Percentiles rank a stretch among this genome's conserved stretches.
phyloP scores from a whole-genome alignment of 2,329 filamentous ascomycete species.

The Beauveria australis region DNA sequence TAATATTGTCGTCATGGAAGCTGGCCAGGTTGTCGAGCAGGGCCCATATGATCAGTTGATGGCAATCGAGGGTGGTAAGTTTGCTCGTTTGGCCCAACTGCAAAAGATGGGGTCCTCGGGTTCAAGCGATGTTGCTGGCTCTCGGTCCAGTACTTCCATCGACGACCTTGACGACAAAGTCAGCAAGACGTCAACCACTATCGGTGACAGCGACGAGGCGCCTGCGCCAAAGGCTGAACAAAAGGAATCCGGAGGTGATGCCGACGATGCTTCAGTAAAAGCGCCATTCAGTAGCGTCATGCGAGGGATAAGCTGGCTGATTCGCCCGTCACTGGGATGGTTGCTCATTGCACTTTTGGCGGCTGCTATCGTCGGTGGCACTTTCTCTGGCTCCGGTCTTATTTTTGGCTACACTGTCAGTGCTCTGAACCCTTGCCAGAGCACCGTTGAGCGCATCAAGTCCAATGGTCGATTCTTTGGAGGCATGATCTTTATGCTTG shows the following conservation, averaged over 20 bases:
- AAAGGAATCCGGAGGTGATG: not conserved
- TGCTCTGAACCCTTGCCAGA: conserved; percentile 46
- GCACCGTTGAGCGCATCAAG: conserved; percentile 36
- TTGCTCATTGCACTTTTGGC: conserved; percentile 41
- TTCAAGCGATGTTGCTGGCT: not conserved
- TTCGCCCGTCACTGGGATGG: conserved; percentile 27
- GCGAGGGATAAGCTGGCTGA: conserved; percentile 13
- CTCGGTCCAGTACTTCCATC: not conserved
- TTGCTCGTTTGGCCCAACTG: not conserved
- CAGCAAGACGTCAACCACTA: not conserved
- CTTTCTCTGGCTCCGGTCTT: conserved; percentile 48
- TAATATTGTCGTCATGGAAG: conserved; percentile 52
- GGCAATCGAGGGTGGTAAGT: conserved; percentile 21
- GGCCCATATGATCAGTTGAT: conserved; percentile 51
- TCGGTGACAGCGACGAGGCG: not conserved
- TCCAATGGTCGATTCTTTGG: conserved; percentile 44
- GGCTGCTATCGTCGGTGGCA: conserved; percentile 44
- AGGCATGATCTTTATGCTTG: conserved; percentile 53
- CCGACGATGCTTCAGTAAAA: not conserved
- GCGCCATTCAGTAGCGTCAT: conserved; percentile 17
- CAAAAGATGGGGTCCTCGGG: not conserved
- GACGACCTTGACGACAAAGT: not conserved
- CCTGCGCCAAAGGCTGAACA: not conserved
- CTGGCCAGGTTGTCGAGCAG: conserved; percentile 47
- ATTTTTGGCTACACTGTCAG: conserved; percentile 55